Base-by-base conservation (phyloP, 2,329 filamentous ascomycete genomes). In the Claviceps monticola region DNA sequence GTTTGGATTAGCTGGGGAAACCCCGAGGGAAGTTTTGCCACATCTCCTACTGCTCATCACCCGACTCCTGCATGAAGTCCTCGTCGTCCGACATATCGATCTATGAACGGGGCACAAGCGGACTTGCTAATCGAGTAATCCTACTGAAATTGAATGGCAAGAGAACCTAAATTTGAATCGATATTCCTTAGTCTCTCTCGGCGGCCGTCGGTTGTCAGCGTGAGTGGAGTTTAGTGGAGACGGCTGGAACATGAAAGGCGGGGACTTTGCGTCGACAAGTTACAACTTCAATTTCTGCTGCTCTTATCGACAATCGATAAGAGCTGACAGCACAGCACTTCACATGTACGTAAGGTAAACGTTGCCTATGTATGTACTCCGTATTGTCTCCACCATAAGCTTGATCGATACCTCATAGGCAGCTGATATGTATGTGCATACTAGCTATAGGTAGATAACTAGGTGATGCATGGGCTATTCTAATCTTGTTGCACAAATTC, bases 21-120 rank as follows among this genome's bases (percentile, higher is more conserved):
- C 14, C 3, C 7, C 9, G 13, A 41, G 17, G 13, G n/a, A 9
- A 42, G 3, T 34, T 34, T 34, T 6, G 19, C 9, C 9, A 46
- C 14, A 23, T 16, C 46, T 58, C 64, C 53, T 58, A 68, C 69
- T 71, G 68, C 62, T 73, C 70, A 58, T 72, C 70, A 47, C 71
- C 70, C 38, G 70, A 73, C 61, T 73, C 68, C 56, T 73, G 70
- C 70, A 73, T 73, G 48, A 73, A 73, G 58, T 72, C 69, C 56
- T 71, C 70, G 56, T 76, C 74, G 62, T 76, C 74, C 41, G 74
- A 76, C 74, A 76, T 76, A 16, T 51, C 66, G 38, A 34, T 16
- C 16, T 14, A 34, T 21, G 2, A 2, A 4, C 34, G 13, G 2
- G 5, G 13, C n/a, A 6, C 23, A 14, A 13, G 13, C 5, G 14